Evolutionary conservation across 2,329 filamentous ascomycete species (phyloP).

Genomic region (Talaromyces sp.): DNA sequence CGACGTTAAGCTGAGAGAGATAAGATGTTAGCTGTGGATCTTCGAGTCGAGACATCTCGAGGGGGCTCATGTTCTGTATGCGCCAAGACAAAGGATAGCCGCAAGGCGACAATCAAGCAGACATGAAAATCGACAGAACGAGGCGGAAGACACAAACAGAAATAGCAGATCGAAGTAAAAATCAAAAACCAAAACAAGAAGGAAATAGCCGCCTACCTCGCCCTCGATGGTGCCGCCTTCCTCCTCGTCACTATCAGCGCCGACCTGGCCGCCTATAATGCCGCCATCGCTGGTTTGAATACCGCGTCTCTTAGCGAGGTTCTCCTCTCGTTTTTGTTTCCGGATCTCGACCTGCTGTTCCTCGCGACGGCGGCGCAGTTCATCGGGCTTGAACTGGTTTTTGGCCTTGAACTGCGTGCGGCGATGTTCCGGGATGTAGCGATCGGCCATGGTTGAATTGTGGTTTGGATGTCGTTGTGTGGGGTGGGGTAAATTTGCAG

Average conservation of each 20-base stretch:
- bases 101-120: neutral
- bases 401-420: conserved; percentile 99
- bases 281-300: conserved; percentile 71
- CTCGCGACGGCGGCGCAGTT: conserved; percentile 94
- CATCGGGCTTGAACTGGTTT: conserved; percentile 98
- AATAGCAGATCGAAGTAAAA: neutral
- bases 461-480: conserved; percentile 2
- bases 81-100: neutral
- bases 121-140: neutral
- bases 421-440: conserved; percentile 98
- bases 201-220: conserved; percentile 62
- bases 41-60: neutral
- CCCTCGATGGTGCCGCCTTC: conserved; percentile 90
- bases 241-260: conserved; percentile 91
- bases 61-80: neutral
- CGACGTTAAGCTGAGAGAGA: conserved; percentile 74
- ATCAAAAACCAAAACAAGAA: conserved; percentile 2
- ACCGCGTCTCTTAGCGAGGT: conserved; percentile 94
- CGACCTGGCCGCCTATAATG: conserved; percentile 34
- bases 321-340: conserved; percentile 98
- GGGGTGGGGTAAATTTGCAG: conserved; percentile 19
- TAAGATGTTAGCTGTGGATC: neutral
- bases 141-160: neutral
- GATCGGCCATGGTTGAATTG: conserved; percentile 74
- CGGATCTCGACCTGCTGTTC: conserved; percentile 99